phyloP scores from a whole-genome alignment of 2,329 filamentous ascomycete genomes.

The Diaporthe sp. region DNA sequence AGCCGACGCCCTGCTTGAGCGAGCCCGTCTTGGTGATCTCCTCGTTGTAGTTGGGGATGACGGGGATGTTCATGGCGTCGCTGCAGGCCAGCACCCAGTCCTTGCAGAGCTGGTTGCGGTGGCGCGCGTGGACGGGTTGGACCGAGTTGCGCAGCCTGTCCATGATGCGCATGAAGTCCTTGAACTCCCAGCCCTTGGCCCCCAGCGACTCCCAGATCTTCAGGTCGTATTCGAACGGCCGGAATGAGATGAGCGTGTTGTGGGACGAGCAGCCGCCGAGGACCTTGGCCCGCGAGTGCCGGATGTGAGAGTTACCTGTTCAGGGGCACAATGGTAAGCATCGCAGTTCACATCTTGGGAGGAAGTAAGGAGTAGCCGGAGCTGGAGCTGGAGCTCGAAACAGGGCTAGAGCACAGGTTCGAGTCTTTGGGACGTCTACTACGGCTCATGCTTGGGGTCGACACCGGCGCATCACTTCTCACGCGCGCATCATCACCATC shows the following conservation, averaged over 20 bases:
- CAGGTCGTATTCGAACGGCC: conserved; percentile 90
- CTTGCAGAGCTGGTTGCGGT: conserved; percentile 91
- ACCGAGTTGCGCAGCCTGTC: conserved; percentile 92
- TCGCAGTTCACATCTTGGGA: conserved; percentile 4
- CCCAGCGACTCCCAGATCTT: conserved; percentile 86
- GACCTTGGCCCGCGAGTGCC: conserved; percentile 92
- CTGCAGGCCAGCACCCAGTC: conserved; percentile 91
- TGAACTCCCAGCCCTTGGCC: conserved; percentile 88
- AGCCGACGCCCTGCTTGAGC: conserved; percentile 83
- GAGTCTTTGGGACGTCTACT: background rate
- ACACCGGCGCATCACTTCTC: background rate
- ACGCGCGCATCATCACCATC: background rate
- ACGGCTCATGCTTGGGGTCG: background rate
- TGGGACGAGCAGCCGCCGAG: conserved; percentile 93
- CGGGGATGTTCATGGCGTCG: conserved; percentile 82
- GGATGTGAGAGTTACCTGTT: conserved; percentile 88
- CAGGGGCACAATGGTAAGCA: conserved; percentile 37
- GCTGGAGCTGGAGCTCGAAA: background rate
- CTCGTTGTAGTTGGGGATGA: conserved; percentile 89
- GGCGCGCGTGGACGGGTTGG: conserved; percentile 86
- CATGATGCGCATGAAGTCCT: conserved; percentile 84
- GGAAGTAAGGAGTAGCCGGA: background rate
- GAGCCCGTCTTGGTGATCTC: conserved; percentile 82
- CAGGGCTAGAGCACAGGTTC: background rate
- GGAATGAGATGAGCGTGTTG: conserved; percentile 94